phyloP scores from a whole-genome alignment of 192 early-diverging fungal species.

The Coemansia sp. region DNA sequence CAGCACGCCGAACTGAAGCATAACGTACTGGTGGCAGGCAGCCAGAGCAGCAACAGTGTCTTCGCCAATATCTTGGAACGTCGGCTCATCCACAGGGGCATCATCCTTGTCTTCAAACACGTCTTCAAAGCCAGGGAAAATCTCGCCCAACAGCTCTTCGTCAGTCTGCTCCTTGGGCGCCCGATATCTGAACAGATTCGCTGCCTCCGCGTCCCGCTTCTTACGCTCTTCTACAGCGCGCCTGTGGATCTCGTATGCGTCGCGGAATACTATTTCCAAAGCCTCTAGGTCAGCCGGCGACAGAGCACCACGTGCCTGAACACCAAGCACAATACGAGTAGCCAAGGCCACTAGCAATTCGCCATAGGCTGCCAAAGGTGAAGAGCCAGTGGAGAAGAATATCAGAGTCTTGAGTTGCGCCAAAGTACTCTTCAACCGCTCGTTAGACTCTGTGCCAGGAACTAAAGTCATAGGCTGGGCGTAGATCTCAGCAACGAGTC shows the following conservation, averaged over 20 bases:
- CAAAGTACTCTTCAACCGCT: conserved; percentile 9
- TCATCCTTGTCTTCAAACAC: conserved; percentile 56
- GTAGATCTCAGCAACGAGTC: conserved; percentile 21
- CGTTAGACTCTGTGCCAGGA: conserved; percentile 6
- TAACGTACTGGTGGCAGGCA: conserved; percentile 59
- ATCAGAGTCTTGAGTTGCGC: conserved; percentile 38
- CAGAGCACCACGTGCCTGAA: conserved; percentile 41
- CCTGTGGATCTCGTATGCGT: conserved; percentile 42
- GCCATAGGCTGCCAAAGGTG: conserved; percentile 33
- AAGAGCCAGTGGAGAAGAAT: conserved; percentile 21
- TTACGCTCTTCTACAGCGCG: conserved; percentile 38
- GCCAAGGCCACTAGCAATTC: conserved; percentile 31
- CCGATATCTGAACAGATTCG: conserved; percentile 37
- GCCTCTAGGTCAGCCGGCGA: conserved; percentile 28
- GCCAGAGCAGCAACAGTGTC: conserved; percentile 55
- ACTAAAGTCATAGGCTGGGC: conserved; percentile 25
- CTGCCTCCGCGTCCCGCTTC: conserved; percentile 37
- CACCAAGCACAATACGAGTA: conserved; percentile 20
- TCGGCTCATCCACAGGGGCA: conserved; percentile 23
- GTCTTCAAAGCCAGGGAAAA: conserved; percentile 86
- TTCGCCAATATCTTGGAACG: conserved; percentile 54
- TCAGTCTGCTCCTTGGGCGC: conserved; percentile 62
- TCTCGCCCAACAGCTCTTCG: conserved; percentile 69
- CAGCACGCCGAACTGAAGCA: conserved; percentile 51
- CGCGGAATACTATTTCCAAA: conserved; percentile 30